Percentiles rank a stretch among this genome's conserved stretches.
Conservation (phyloP, 2,329 filamentous ascomycete species). For the Aureobasidium subglaciale region DNA sequence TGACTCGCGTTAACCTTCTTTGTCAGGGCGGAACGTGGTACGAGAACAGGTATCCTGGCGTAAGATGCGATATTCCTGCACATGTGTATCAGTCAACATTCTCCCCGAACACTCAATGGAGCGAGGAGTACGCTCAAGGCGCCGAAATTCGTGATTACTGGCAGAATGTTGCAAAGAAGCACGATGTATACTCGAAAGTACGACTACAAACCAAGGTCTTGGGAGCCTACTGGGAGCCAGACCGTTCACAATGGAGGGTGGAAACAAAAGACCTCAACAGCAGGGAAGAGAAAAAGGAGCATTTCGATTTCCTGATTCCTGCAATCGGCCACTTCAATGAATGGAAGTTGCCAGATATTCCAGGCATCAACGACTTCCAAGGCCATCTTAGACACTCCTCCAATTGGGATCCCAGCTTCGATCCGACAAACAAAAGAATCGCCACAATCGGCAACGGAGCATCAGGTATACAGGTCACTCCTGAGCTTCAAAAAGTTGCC, state of each 20-base stretch:
- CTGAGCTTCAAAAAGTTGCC: slow-evolving; percentile 44
- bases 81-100: slow-evolving; percentile 66
- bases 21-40: slow-evolving; percentile 44
- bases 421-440: slow-evolving; percentile 32
- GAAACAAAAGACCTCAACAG: slow-evolving; percentile 22
- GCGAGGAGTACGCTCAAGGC: slow-evolving; percentile 59
- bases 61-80: slow-evolving; percentile 61
- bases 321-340: slow-evolving; percentile 61
- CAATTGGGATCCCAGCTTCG: slow-evolving; percentile 29
- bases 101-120: slow-evolving; percentile 61
- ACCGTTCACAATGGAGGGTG: slow-evolving; percentile 51
- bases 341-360: slow-evolving; percentile 56
- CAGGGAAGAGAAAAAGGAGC: slow-evolving; percentile 37
- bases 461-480: slow-evolving; percentile 34
- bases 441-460: slow-evolving; percentile 40
- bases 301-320: slow-evolving; percentile 55
- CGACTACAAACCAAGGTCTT: slow-evolving; percentile 51
- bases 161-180: slow-evolving; percentile 54
- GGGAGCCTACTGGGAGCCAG: slow-evolving; percentile 49
- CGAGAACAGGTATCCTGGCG: slow-evolving; percentile 53
- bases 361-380: slow-evolving; percentile 33
- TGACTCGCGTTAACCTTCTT: slow-evolving; percentile 17
- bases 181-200: slow-evolving; percentile 55
- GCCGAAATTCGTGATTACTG: slow-evolving; percentile 62
- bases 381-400: slow-evolving; percentile 34